A percentile compares a stretch with the other conserved stretches of the same genome.
phyloP scores from a whole-genome alignment of 1,284 basidiomycete genomes.

The Pyrrhoderma lamaoense region DNA sequence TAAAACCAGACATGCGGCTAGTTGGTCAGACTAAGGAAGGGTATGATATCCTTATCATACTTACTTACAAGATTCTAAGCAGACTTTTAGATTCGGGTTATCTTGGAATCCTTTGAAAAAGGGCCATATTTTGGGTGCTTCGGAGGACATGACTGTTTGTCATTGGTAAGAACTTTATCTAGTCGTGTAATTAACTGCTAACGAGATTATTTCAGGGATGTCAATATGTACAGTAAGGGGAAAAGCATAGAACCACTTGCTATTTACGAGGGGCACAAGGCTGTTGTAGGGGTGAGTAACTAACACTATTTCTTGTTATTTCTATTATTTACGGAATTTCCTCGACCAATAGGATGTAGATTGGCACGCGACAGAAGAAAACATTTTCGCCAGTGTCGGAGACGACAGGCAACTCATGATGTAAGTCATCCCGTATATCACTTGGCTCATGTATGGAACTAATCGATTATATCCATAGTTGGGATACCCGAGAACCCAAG shows the following conservation, averaged over 20 bases:
- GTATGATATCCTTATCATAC: slow-evolving; percentile 46
- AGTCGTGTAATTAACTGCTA: slow-evolving; percentile 4
- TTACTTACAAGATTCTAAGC: too few species aligned
- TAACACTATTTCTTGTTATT: slow-evolving; percentile 5
- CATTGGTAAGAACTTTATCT: slow-evolving; percentile 57
- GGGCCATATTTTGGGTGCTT: slow-evolving; percentile 87
- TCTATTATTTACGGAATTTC: slow-evolving; percentile 10
- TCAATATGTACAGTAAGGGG: slow-evolving; percentile 82
- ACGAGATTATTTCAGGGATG: slow-evolving; percentile 58
- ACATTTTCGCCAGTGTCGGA: slow-evolving; percentile 92
- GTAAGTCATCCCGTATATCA: slow-evolving; percentile 38
- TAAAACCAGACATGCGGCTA: slow-evolving; percentile 87
- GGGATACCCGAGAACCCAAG: slow-evolving; percentile 79
- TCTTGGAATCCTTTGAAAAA: slow-evolving; percentile 82
- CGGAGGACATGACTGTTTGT: slow-evolving; percentile 94
- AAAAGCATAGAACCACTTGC: slow-evolving; percentile 76
- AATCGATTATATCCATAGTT: slow-evolving; percentile 43
- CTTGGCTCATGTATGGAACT: background rate
- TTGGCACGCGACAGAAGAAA: slow-evolving; percentile 84
- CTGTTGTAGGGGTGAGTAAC: slow-evolving; percentile 75
- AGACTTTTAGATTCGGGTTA: slow-evolving; percentile 79
- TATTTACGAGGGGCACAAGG: slow-evolving; percentile 82
- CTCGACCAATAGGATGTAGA: slow-evolving; percentile 80
- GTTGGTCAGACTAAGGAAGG: slow-evolving; percentile 92
- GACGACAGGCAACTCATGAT: slow-evolving; percentile 94